phyloP scores from a whole-genome alignment of 148 eudicot species.

The Amaranthus cruentus region DNA sequence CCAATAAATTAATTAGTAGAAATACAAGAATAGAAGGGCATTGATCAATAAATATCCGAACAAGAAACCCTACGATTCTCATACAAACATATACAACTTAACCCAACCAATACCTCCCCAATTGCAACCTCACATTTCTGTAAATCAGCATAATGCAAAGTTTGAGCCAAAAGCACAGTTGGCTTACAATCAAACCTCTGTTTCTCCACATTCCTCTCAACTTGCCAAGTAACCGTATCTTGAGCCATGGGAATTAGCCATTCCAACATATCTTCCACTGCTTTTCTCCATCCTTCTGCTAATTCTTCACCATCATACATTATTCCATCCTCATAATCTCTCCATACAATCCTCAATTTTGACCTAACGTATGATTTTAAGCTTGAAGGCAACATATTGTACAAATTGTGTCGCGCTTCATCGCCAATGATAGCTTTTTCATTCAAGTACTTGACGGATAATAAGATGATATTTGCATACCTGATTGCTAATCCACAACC shows the following conservation, averaged over 20 bases:
- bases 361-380: conserved; percentile 44
- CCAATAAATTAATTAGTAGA: too few relatives aligned
- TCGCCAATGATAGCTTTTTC: conserved; percentile 26
- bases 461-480: conserved; percentile 58
- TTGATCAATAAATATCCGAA: neutral
- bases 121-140: conserved; percentile 75
- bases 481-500: conserved; percentile 56
- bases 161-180: conserved; percentile 57
- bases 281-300: conserved; percentile 75
- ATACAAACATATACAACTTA: conserved; percentile 47
- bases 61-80: conserved; percentile 36
- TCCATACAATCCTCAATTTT: conserved; percentile 44
- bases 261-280: conserved; percentile 47
- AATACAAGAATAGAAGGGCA: too few relatives aligned
- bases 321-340: conserved; percentile 24
- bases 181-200: conserved; percentile 52
- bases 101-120: conserved; percentile 56
- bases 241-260: conserved; percentile 78
- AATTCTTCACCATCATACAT: conserved; percentile 17
- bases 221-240: conserved; percentile 64
- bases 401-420: conserved; percentile 41
- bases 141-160: conserved; percentile 68
- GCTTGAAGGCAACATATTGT: conserved; percentile 58
- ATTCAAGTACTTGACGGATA: conserved; percentile 49
- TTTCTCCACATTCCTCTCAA: conserved; percentile 59